Evolutionary conservation across 2,329 filamentous ascomycete genomes (phyloP), one percentile per base, ranked within the genome.

Genomic region (Botryosphaeria dothidea): DNA sequence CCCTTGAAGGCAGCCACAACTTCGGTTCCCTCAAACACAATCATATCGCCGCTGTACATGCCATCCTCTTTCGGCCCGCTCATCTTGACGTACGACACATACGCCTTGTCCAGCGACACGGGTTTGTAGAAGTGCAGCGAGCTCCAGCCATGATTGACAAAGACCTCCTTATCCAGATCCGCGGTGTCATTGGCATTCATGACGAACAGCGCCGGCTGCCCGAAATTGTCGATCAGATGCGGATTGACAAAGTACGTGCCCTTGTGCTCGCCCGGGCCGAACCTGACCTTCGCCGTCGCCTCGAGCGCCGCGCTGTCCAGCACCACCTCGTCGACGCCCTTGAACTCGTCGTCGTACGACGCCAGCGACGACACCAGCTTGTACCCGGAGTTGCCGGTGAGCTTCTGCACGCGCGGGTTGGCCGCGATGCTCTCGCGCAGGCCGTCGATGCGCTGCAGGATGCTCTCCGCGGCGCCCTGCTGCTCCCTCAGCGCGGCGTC

Each of bases 11-110:
- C 66, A 1, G 74, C 79, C 1, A 80, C 66, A 17, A 80, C 71
- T 1, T 51, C 65, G 4, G 3, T 45, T 5, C 69, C 69, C 6
- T 74, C 71, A 1, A 80, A 62, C 19, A 80, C 71, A 61, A 78
- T 79, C 3, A 80, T 73, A 64, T 81, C 79, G 21, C 80, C 80
- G 0, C 69, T 54, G 64, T 72, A 80, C 17, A 76, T 65, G 8
- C 70, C 71, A 17, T 79, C 73, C 1, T 74, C 71, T 7, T 13
- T 31, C 15, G 43, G 13, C 11, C 67, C 67, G 2, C 67, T 66
- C 71, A 73, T 72, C 65, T 70, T 70, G 23, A 72, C 71, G 57
- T 74, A 74, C 3, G 67, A 65, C 1, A 38, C 48, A 56, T 71
- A 74, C 43, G 56, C 67, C 2, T 46, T 65, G 1, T 68, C 67